Conservation (phyloP, 352 stramenopile species). For the Phytophthora constricta region DNA sequence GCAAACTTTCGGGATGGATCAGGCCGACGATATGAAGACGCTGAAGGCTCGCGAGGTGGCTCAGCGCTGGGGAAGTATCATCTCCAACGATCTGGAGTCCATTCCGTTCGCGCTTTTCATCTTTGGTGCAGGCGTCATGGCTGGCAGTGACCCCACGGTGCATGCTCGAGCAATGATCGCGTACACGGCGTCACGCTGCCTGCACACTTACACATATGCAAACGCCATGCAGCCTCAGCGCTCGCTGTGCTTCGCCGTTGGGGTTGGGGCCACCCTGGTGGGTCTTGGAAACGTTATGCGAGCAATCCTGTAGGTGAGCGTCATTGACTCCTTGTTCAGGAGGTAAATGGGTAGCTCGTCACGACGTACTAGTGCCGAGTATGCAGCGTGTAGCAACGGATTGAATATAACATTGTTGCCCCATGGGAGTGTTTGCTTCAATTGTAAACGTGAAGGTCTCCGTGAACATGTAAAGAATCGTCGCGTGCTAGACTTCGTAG, state of each 20-base stretch:
- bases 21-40: constrained; percentile 38
- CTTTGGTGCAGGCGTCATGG: constrained; percentile 38
- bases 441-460: too few species aligned
- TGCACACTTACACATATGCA: constrained; percentile 43
- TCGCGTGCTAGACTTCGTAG: too few species aligned
- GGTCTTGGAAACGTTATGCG: constrained; percentile 16
- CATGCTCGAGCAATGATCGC: constrained; percentile 25
- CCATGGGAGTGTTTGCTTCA: too few species aligned
- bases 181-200: constrained; percentile 41
- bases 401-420: too few species aligned
- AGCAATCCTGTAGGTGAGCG: constrained; percentile 9
- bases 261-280: constrained; percentile 18
- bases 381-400: too few species aligned
- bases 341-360: too few species aligned
- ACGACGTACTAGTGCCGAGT: too few species aligned
- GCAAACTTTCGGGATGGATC: constrained; percentile 22
- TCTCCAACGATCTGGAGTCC: constrained; percentile 51
- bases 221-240: constrained; percentile 43
- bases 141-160: constrained; percentile 26
- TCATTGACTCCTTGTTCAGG: too few species aligned
- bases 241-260: constrained; percentile 25
- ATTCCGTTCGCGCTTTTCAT: constrained; percentile 47
- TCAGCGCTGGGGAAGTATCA: constrained; percentile 48
- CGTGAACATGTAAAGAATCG: too few species aligned
- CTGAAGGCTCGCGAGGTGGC: constrained; percentile 39